Percentiles rank a stretch among this genome's conserved stretches.
phyloP scores from a whole-genome alignment of 805 yeast genomes.

The Peterozyma xylosa region DNA sequence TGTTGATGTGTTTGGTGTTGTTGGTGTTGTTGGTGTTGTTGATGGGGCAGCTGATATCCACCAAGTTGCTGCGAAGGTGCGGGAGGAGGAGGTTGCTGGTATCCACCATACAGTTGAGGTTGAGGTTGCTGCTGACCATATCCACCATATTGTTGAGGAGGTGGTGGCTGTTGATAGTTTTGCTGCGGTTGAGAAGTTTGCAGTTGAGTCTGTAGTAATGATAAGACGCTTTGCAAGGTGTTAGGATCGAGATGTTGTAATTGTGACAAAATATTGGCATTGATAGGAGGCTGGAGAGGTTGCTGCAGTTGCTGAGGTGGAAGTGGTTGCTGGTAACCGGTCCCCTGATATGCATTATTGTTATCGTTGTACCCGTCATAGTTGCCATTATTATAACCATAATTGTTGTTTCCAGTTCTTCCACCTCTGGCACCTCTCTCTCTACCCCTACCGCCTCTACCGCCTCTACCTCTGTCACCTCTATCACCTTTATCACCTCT shows the following conservation, averaged over 20 bases:
- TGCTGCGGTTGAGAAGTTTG: slow-evolving; percentile 8
- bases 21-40: slow-evolving; percentile 4
- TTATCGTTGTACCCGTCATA: slow-evolving; percentile 14
- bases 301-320: slow-evolving; percentile 9
- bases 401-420: slow-evolving; percentile 6
- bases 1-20: slow-evolving; percentile 4
- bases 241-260: slow-evolving; percentile 21
- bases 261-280: slow-evolving; percentile 4
- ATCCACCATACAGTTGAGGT: slow-evolving; percentile 10
- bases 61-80: slow-evolving; percentile 2
- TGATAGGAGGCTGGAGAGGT: slow-evolving; percentile 11
- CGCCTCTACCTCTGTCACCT: slow-evolving; percentile 1
- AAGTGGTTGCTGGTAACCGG: slow-evolving; percentile 10
- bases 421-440: neutral
- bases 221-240: slow-evolving; percentile 23
- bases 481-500: slow-evolving; percentile 5
- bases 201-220: slow-evolving; percentile 19
- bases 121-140: slow-evolving; percentile 13
- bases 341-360: slow-evolving; percentile 6
- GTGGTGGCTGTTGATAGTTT: neutral
- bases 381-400: slow-evolving; percentile 9
- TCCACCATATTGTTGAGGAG: slow-evolving; percentile 4
- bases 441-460: slow-evolving; percentile 3
- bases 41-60: slow-evolving; percentile 2
- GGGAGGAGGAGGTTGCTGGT: slow-evolving; percentile 2